Percentiles rank a stretch among this genome's conserved stretches.
Conservation (phyloP, 192 early-diverging fungal genomes). For the Phlyctochytrium arcticum region DNA sequence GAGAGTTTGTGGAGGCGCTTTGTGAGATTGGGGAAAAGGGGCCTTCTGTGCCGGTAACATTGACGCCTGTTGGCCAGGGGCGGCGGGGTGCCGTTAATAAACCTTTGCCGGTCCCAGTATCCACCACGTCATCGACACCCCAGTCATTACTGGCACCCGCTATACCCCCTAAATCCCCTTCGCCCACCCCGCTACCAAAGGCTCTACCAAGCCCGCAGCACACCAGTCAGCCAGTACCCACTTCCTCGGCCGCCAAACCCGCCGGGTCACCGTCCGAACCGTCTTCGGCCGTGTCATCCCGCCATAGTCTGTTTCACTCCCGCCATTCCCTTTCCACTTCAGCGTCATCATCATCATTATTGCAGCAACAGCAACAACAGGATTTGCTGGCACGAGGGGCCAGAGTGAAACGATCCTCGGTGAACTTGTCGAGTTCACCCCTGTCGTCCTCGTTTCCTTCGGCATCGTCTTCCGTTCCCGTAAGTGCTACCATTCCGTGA, state of each 20-base stretch:
- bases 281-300: background rate
- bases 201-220: background rate
- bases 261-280: background rate
- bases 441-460: no score
- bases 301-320: background rate
- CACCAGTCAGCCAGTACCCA: background rate
- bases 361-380: no score
- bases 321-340: background rate
- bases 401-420: no score
- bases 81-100: background rate
- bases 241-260: background rate
- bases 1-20: conserved; percentile 60
- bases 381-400: no score
- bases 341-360: background rate
- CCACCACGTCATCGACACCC: background rate
- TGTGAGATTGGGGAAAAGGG: conserved; percentile 24
- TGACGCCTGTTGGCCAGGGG: background rate
- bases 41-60: background rate
- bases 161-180: background rate
- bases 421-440: no score
- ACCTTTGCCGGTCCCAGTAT: background rate
- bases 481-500: no score
- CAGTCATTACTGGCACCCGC: background rate
- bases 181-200: background rate
- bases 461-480: no score